These are phyloP conservation scores for Colletotrichum aenigma DNA, from an alignment of 2,329 filamentous ascomycete genomes.

Conservation along the genomic window DNA sequence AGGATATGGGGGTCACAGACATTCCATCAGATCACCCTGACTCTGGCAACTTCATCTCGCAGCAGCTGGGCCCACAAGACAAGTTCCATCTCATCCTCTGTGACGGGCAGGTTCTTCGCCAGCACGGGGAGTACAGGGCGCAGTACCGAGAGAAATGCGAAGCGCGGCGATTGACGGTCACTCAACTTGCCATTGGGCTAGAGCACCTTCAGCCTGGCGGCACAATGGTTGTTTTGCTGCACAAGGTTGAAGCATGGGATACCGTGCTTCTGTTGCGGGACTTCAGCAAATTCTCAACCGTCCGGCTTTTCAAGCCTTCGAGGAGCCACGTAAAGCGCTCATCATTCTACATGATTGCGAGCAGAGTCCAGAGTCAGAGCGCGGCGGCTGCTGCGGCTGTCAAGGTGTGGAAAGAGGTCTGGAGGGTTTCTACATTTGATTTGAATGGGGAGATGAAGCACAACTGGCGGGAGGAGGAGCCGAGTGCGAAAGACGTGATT, in stretches of 20 bases:
- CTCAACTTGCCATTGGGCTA: constrained; percentile 50
- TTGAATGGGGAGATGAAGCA: not conserved
- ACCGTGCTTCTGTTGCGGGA: constrained; percentile 39
- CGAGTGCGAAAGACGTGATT: not conserved
- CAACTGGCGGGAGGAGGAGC: not conserved
- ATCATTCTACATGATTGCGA: constrained; percentile 59
- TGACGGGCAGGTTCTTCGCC: constrained; percentile 50
- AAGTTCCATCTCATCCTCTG: constrained; percentile 50
- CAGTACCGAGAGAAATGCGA: constrained; percentile 38
- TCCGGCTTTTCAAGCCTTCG: constrained; percentile 48
- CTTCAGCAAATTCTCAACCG: constrained; percentile 45
- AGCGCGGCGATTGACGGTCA: constrained; percentile 34
- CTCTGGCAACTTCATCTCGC: constrained; percentile 29
- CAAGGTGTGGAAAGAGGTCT: constrained; percentile 42
- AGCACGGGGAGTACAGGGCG: constrained; percentile 29
- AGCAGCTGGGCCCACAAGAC: constrained; percentile 25
- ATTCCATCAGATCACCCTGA: constrained; percentile 38
- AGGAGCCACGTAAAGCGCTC: constrained; percentile 43
- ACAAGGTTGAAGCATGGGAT: constrained; percentile 48
- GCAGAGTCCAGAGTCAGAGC: constrained; percentile 36
- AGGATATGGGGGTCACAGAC: constrained; percentile 41
- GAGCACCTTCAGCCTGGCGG: constrained; percentile 44
- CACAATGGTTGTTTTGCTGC: constrained; percentile 55
- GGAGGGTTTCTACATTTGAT: constrained; percentile 39
- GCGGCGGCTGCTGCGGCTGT: constrained; percentile 38